Evolutionary conservation across 768 basidiomycete species (phyloP), one percentile per base, ranked within the genome.

Genomic region (Russula foetens): DNA sequence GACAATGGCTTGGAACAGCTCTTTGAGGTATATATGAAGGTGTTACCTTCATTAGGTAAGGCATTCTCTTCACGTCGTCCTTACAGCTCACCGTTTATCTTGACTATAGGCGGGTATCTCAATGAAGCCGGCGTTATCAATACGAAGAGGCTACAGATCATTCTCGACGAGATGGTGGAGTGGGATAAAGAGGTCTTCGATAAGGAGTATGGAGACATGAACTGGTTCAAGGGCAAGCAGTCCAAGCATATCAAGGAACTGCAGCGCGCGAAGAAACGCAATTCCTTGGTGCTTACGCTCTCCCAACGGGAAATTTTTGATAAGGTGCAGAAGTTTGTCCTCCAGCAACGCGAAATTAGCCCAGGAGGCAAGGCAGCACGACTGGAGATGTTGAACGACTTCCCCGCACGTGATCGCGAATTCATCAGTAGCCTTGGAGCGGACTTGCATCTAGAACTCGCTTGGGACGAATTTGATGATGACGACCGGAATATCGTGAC

Each of bases 171-270:
- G 75, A 88, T 99, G 81, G 82, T 83, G 3, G 74, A 81, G 12
- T 92, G 92, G 82, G 97, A 99, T 72, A 77, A 81, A 58, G 94
- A 96, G 58, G 79, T 91, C 3, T 99, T 96, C 64, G 88, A 97
- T 79, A 88, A 84, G 73, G 95, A 96, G 70, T 90, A 87, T 66
- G 84, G 86, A 7, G 96, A 98, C 70, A 63, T 84, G 66, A 94
- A 86, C 67, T 98, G 93, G 92, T 90, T 88, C 72, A 95, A 93
- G 74, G 92, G 94, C 14, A 97, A 98, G 75, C 92, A 94, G 69
- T 75, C 75, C 41, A 92, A 87, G 71, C 82, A 87, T 67, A 72
- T 81, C 46, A 81, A 83, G 61, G 83, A 84, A 66, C 76, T 84
- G 75, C 88, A 88, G 68, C 73, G 77, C 60, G 84, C 78, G 29